Evolutionary conservation across 768 basidiomycete species (phyloP), one percentile per base, ranked within the genome.

Genomic region (Tulasnella sp.): DNA sequence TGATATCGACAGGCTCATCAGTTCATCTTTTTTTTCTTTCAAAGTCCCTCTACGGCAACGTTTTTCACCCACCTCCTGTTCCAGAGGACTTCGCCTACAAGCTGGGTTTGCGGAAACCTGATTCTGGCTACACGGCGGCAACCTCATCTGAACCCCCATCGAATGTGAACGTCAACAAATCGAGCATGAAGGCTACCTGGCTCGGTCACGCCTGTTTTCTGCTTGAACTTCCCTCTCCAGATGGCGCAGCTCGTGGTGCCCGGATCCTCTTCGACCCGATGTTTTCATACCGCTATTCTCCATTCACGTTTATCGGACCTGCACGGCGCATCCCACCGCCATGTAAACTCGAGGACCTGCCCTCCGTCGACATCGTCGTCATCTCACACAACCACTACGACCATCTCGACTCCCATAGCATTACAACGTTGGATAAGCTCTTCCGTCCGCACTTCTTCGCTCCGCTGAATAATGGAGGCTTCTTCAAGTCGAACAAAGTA

Each of bases 171-270:
- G 27, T 48, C 0, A 58, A 79, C 1, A 73, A 71, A 6, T 81
- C 81, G 1, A 79, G 77, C 4, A 86, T 90, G 42, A 89, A 88
- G 80, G 84, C 88, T 9, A 90, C 89, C 0, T 90, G 89, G 89
- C 85, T 90, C 0, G 89, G 89, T 12, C 89, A 90, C 83, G 89
- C 89, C 0, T 90, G 87, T 75, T 90, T 89, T 83, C 83, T 89
- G 3, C 84, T 90, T n/a, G 89, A 90, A 83, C 84, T 90, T 58
- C 89, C 89, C 1, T 84, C 82, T 7, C 81, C 85, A 1, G 82
- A 84, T 3, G 82, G 81, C 1, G 80, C 81, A 12, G 74, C 80
- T 75, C 84, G 85, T 68, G 89, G 89, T 12, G 84, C 87, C 3
- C 85, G 89, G 8, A 85, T 90, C 42, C 83, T 90, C 1, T 89